A percentile compares a stretch with the other conserved stretches of the same genome.
Evolutionary conservation across 352 stramenopile species (phyloP).

Genomic region (Pythium brassicae): DNA sequence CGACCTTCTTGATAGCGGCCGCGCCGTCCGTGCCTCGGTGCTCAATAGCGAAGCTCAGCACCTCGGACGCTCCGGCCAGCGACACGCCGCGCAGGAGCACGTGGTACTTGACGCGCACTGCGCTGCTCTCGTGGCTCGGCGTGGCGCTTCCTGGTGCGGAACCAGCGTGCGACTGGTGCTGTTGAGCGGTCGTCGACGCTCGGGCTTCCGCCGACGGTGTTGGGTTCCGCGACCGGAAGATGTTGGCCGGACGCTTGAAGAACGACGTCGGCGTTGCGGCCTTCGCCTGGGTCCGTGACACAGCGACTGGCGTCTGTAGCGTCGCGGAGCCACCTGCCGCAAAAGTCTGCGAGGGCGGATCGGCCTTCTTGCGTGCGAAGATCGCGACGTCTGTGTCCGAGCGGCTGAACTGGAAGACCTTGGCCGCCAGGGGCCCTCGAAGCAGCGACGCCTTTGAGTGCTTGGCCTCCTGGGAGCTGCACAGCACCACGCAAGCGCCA

Average conservation of each 20-base stretch:
- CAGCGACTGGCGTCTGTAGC: background rate
- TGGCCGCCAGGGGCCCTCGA: slow-evolving; percentile 24
- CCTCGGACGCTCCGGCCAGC: background rate
- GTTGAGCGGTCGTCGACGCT: background rate
- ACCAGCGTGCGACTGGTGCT: background rate
- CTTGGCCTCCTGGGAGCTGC: slow-evolving; percentile 29
- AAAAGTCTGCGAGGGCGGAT: background rate
- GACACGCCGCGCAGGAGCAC: slow-evolving; percentile 9
- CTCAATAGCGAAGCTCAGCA: slow-evolving; percentile 15
- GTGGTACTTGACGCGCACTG: slow-evolving; percentile 5
- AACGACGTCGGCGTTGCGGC: slow-evolving; percentile 11
- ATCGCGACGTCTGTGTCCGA: slow-evolving; percentile 10
- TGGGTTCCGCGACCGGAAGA: slow-evolving; percentile 20
- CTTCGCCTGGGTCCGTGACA: background rate
- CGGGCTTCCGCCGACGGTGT: slow-evolving; percentile 11
- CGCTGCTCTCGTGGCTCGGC: background rate
- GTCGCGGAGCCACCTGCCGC: background rate
- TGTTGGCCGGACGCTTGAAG: slow-evolving; percentile 20
- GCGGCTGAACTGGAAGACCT: slow-evolving; percentile 28
- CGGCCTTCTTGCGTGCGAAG: slow-evolving; percentile 13
- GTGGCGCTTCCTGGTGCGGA: background rate
- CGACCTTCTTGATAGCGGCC: slow-evolving; percentile 1
- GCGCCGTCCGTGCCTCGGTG: background rate
- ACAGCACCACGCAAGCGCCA: slow-evolving; percentile 15
- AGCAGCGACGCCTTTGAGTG: slow-evolving; percentile 12